phyloP scores from a whole-genome alignment of 1,139 yeast genomes.

The Tardiomyces depauwii region DNA sequence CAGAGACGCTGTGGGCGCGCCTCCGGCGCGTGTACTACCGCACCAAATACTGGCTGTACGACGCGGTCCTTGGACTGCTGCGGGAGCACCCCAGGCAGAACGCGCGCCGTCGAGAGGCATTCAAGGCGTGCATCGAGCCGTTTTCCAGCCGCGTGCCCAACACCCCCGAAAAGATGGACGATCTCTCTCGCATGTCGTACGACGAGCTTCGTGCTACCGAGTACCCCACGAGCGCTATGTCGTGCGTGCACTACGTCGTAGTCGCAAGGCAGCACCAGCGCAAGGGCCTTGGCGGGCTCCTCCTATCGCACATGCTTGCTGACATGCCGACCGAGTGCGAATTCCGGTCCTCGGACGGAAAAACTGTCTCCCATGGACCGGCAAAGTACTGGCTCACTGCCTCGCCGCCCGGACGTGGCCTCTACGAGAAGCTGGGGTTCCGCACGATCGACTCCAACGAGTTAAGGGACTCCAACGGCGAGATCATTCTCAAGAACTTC shows the following conservation, averaged over 20 bases:
- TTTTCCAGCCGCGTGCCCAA: neutral
- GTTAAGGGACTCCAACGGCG: too few relatives aligned
- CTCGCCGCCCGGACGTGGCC: neutral
- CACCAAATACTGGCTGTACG: neutral
- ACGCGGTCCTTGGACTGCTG: neutral
- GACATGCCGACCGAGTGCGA: neutral
- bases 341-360: constrained; percentile 1
- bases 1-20: neutral
- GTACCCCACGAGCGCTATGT: neutral
- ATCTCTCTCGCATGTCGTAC: constrained; percentile 1
- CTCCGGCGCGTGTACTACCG: neutral
- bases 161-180: neutral
- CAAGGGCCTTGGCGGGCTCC: constrained; percentile 1
- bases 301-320: neutral
- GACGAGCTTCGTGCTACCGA: neutral
- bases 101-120: neutral
- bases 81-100: neutral
- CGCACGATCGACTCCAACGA: too few relatives aligned
- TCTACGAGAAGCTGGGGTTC: constrained; percentile 2
- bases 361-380: neutral
- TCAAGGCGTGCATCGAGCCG: neutral
- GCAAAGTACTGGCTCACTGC: constrained; percentile 1
- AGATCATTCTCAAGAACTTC: too few relatives aligned
- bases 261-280: neutral
- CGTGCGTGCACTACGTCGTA: constrained; percentile 1